Base-by-base conservation (phyloP, 1,284 basidiomycete genomes). In the Pseudozyma sp. region DNA sequence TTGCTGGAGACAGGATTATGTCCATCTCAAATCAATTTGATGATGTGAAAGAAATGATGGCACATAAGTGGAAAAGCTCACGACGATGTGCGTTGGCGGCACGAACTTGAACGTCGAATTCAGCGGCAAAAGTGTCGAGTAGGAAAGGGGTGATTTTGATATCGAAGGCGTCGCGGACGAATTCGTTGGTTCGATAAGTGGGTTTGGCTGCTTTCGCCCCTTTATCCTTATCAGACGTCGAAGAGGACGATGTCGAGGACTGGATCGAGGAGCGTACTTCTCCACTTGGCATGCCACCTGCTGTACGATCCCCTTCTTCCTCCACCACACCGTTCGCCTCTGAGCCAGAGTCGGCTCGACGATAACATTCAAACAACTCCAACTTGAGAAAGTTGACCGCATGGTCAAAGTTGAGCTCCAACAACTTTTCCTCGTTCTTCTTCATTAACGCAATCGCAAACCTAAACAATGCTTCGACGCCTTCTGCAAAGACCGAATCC, bases 391-490 rank as follows among this genome's bases (percentile, higher is more conserved):
- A 82, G 18, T 74, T 52, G 3, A 84, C 67, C 34, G 74, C 77
- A 7, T 69, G 58, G 36, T 85, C 83, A 64, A 84, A 84, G 11
- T 52, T 45, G 21, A 83, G 56, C 25, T 58, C 59, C 25, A 85
- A 59, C 18, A 85, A 56, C 36, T 36, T 39, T 14, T 92, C 91
- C 85, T 99, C 96, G 78, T 95, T 97, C 84, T 92, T 92, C 82
- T 92, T 90, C 60, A 99, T 87, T 5, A 99, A 88, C 14, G 91
- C 91, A 19, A 98, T 88, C 61, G 94, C 93, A 87, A 99, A 99
- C 9, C 95, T 91, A 86, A 99, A 98, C 52, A 98, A 92, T 0
- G 96, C 93, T 85, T 99, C 96, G 62, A 98, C 93, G 4, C 96
- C 96, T 82, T 93, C 97, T 1, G 97, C 97, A 66, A 99, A 90